Evolutionary conservation across 2,329 filamentous ascomycete species (phyloP).

Genomic region (Ophiocordyceps camponoti-rufipedis): DNA sequence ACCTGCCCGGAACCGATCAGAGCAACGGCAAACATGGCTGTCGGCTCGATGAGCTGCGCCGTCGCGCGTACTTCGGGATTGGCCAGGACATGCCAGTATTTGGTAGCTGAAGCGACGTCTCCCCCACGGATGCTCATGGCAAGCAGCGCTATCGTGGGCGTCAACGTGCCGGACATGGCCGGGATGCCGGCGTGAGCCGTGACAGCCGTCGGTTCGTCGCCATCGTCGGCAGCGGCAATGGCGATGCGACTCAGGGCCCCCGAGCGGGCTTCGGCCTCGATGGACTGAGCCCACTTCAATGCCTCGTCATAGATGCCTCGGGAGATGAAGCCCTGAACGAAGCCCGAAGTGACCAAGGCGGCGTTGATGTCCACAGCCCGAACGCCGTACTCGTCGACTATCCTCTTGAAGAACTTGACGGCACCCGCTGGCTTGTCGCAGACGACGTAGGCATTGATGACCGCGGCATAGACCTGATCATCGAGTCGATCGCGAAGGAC

Average conservation of each 20-base stretch:
- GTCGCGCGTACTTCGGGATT: conserved; percentile 40
- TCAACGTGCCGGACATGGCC: conserved; percentile 25
- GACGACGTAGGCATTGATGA: conserved; percentile 75
- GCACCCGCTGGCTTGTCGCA: conserved; percentile 69
- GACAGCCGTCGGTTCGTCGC: conserved; percentile 49
- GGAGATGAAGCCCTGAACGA: conserved; percentile 62
- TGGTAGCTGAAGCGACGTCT: conserved; percentile 57
- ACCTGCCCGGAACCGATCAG: conserved; percentile 73
- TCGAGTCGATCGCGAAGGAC: conserved; percentile 57
- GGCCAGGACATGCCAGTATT: conserved; percentile 64
- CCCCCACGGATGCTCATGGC: conserved; percentile 74
- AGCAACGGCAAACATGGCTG: conserved; percentile 78
- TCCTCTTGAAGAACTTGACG: conserved; percentile 68
- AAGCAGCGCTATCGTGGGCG: conserved; percentile 61
- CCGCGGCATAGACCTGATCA: conserved; percentile 71
- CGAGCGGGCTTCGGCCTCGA: conserved; percentile 39
- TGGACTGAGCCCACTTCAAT: conserved; percentile 49
- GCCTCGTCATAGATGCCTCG: conserved; percentile 55
- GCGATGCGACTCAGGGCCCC: conserved; percentile 57
- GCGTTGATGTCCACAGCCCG: conserved; percentile 48
- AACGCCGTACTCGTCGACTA: conserved; percentile 43
- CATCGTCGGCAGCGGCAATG: conserved; percentile 61
- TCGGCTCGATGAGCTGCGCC: conserved; percentile 61
- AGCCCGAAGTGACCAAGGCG: conserved; percentile 51
- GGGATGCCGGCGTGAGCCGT: conserved; percentile 45